A percentile compares a stretch with the other conserved stretches of the same genome.
These are phyloP conservation scores for Edaphochlamys debaryana DNA, from an alignment of 139 green algal genomes.

Conservation along the genomic window DNA sequence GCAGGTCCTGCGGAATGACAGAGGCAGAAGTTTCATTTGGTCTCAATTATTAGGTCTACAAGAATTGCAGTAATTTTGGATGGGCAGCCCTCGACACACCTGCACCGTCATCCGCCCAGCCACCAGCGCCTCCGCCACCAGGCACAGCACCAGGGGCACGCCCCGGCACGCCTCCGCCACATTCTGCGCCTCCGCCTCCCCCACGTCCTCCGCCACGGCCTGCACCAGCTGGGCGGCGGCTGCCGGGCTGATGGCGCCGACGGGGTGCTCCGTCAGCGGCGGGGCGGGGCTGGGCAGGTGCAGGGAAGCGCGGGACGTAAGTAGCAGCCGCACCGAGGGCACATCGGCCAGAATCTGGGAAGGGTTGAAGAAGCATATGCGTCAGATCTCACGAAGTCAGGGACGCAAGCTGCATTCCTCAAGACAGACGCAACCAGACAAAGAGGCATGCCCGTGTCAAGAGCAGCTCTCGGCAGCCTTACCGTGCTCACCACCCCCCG, in stretches of 20 bases:
- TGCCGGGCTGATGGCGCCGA: neutral
- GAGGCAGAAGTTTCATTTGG: too few species aligned
- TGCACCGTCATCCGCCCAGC: neutral
- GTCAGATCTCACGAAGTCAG: too few species aligned
- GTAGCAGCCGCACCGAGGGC: neutral
- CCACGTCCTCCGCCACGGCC: neutral
- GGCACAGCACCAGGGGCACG: too few species aligned
- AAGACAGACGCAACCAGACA: neutral
- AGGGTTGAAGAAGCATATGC: neutral
- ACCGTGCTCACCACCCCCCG: neutral
- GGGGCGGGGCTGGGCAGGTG: neutral
- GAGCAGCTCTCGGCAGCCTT: too few species aligned
- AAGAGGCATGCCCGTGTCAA: neutral
- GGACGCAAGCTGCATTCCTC: neutral
- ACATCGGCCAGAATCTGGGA: neutral
- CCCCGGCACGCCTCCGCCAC: neutral
- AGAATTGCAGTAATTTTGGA: too few species aligned
- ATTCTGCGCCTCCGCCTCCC: neutral
- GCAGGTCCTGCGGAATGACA: too few species aligned
- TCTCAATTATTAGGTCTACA: too few species aligned
- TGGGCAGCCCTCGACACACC: too few species aligned
- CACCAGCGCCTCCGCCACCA: too few species aligned
- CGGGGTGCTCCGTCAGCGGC: neutral
- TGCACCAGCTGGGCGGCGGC: neutral
- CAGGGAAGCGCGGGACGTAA: neutral